Evolutionary conservation across 108 stramenopile species (phyloP).

Genomic region (Cylindrotheca fusiformis): DNA sequence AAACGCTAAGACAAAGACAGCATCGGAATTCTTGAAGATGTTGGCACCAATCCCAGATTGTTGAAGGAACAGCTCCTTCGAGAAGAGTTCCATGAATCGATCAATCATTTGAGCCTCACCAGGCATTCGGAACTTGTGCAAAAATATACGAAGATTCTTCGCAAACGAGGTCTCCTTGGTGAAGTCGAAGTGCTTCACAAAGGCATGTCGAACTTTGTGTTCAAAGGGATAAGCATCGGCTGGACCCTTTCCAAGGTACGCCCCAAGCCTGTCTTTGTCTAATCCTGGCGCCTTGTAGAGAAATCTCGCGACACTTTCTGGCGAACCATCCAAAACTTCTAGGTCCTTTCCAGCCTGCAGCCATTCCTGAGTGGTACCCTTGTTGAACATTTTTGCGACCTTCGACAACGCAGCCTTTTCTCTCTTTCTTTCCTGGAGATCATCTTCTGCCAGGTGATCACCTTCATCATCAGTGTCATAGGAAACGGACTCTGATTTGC

Average conservation of each 20-base stretch:
- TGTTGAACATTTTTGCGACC: slow-evolving; percentile 81
- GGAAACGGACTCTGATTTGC: background rate
- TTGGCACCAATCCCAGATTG: slow-evolving; percentile 29
- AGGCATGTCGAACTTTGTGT: slow-evolving; percentile 65
- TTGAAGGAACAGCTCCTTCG: slow-evolving; percentile 65
- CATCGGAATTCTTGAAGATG: slow-evolving; percentile 83
- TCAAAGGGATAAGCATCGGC: slow-evolving; percentile 88
- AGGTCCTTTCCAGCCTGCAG: slow-evolving; percentile 68
- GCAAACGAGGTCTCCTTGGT: slow-evolving; percentile 58
- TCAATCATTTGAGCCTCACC: slow-evolving; percentile 98
- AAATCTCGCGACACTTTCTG: slow-evolving; percentile 70
- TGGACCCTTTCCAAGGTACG: slow-evolving; percentile 91
- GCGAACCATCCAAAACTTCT: slow-evolving; percentile 49
- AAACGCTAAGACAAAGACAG: slow-evolving; percentile 92
- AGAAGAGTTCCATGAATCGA: slow-evolving; percentile 94
- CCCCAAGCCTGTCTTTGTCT: slow-evolving; percentile 87
- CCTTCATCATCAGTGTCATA: background rate
- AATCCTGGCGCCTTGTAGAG: slow-evolving; percentile 84
- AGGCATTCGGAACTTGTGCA: slow-evolving; percentile 88
- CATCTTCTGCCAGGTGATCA: slow-evolving; percentile 46
- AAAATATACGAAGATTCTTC: slow-evolving; percentile 76
- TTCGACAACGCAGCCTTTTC: slow-evolving; percentile 73
- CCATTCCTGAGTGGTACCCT: slow-evolving; percentile 57
- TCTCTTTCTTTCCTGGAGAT: slow-evolving; percentile 76
- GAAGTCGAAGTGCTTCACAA: slow-evolving; percentile 79